These are phyloP conservation scores for Gossypium sturtianum DNA, from an alignment of 345 rosid species.

Conservation along the genomic window DNA sequence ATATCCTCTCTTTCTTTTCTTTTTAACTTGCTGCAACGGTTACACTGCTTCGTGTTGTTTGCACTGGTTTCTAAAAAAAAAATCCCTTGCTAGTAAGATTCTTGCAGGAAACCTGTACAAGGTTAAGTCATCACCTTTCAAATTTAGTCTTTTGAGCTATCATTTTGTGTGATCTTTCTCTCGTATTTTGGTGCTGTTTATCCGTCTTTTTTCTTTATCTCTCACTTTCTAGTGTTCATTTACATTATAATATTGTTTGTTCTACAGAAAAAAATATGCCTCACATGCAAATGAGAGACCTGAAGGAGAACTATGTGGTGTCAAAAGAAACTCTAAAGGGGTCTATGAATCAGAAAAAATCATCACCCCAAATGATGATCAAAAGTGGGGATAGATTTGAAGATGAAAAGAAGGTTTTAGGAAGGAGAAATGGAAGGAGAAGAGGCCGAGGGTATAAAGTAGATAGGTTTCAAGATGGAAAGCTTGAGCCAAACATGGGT, in stretches of 20 bases:
- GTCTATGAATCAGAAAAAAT: slow-evolving; percentile 12
- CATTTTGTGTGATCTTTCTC: slow-evolving; percentile 15
- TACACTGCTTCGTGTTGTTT: slow-evolving; percentile 18
- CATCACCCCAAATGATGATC: slow-evolving; percentile 15
- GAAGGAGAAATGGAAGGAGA: slow-evolving; percentile 19
- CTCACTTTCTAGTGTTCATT: background rate
- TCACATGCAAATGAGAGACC: slow-evolving; percentile 22
- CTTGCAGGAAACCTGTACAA: slow-evolving; percentile 16
- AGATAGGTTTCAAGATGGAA: slow-evolving; percentile 13
- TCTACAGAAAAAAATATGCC: slow-evolving; percentile 20
- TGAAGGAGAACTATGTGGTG: slow-evolving; percentile 14
- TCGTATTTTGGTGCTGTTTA: background rate
- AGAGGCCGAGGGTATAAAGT: slow-evolving; percentile 18
- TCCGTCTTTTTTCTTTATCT: background rate
- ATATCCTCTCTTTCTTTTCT: background rate
- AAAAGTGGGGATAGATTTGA: slow-evolving; percentile 9
- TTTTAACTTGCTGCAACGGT: slow-evolving; percentile 8
- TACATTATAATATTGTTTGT: background rate
- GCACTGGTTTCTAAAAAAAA: background rate
- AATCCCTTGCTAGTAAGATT: slow-evolving; percentile 4
- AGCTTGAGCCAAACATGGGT: background rate
- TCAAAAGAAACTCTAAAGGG: slow-evolving; percentile 6
- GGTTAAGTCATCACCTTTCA: slow-evolving; percentile 2
- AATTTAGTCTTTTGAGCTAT: slow-evolving; percentile 12
- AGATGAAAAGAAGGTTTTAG: slow-evolving; percentile 11